Percentiles rank a stretch among this genome's conserved stretches.
phyloP scores from a whole-genome alignment of 202 grass and related monocot species.

The Cymbopogon flexuosus region DNA sequence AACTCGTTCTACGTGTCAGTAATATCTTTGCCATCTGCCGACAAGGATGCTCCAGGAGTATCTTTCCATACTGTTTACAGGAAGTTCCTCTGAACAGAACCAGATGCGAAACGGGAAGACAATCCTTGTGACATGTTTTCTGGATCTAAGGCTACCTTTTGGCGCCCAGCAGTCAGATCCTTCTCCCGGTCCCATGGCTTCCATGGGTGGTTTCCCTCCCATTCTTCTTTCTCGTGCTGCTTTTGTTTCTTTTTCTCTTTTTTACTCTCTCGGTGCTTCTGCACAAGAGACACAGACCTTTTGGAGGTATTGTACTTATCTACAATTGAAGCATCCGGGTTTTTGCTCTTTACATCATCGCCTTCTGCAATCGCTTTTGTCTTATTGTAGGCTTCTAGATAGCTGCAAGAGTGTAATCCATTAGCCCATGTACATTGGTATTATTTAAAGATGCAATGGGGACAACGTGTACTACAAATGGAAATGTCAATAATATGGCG shows the following conservation, averaged over 20 bases:
- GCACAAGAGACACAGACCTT: constrained; percentile 54
- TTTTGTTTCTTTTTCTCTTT: constrained; percentile 57
- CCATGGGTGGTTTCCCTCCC: constrained; percentile 79
- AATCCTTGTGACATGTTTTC: constrained; percentile 67
- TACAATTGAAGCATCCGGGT: constrained; percentile 55
- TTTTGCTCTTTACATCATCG: constrained; percentile 42
- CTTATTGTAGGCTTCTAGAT: constrained; percentile 89
- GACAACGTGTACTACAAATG: not conserved
- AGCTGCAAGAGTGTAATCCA: constrained; percentile 47
- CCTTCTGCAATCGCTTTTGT: constrained; percentile 72
- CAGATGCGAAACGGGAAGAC: constrained; percentile 73
- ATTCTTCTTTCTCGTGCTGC: constrained; percentile 49
- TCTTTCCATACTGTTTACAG: constrained; percentile 35
- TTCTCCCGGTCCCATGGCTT: constrained; percentile 98
- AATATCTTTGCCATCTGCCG: not conserved
- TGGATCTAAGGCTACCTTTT: constrained; percentile 63
- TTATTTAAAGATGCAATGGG: constrained; percentile 2
- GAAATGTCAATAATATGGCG: not conserved
- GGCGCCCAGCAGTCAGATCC: constrained; percentile 67
- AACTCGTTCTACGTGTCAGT: not conserved
- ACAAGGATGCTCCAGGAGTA: not conserved
- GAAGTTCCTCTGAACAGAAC: constrained; percentile 74
- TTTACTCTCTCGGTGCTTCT: constrained; percentile 56
- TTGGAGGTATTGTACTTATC: constrained; percentile 81
- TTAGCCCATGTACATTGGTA: not conserved